A percentile compares a stretch with the other conserved stretches of the same genome.
Evolutionary conservation across 345 rosid genomes (phyloP).

Genomic region (Eucalyptus cladocalyx): DNA sequence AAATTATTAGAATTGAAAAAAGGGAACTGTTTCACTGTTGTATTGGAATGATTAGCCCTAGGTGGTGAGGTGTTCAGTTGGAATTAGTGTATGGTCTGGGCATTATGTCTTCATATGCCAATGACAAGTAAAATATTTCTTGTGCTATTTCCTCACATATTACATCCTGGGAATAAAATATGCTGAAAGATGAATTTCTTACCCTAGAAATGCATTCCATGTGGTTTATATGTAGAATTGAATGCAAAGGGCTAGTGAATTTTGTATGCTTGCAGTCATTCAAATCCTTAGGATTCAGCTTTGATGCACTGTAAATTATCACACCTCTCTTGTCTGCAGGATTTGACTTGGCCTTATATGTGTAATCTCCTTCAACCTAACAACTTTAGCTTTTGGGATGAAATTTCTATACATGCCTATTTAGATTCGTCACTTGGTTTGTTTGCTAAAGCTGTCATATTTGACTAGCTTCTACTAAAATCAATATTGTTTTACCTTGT

Average conservation of each 20-base stretch:
- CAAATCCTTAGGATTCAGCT: neutral
- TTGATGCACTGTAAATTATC: neutral
- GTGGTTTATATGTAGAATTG: neutral
- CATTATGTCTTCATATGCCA: neutral
- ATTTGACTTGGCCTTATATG: neutral
- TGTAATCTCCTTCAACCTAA: neutral
- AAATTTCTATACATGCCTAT: neutral
- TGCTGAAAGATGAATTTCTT: neutral
- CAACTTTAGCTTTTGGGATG: neutral
- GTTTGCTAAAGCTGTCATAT: neutral
- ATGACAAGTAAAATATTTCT: neutral
- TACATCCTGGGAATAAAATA: neutral
- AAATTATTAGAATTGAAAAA: neutral
- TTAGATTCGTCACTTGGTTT: neutral
- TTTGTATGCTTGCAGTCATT: neutral
- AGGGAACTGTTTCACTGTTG: neutral
- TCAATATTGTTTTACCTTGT: neutral
- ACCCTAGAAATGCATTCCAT: neutral
- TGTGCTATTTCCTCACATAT: neutral
- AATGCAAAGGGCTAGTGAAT: neutral
- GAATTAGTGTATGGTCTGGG: neutral
- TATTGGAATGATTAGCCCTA: neutral
- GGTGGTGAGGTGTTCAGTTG: neutral
- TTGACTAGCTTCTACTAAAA: neutral
- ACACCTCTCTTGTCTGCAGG: neutral